Percentiles rank a stretch among this genome's conserved stretches.
phyloP scores from a whole-genome alignment of 2,329 filamentous ascomycete species.

The Cyphellophora attinorum region DNA sequence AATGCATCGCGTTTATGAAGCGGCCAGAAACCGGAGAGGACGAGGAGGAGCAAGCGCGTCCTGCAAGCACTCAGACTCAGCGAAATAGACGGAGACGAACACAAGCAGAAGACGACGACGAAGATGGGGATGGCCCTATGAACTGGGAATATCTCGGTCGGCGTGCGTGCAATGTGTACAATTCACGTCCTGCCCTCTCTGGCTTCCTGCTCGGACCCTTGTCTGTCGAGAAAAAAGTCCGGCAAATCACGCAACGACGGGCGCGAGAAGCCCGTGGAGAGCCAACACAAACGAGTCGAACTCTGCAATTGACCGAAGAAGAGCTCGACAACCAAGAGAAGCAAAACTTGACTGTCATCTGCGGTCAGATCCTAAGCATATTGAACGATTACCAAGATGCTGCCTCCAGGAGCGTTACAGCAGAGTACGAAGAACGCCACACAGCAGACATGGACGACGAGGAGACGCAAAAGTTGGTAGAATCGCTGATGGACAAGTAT shows the following conservation, averaged over 20 bases:
- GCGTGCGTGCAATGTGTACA: slow-evolving; percentile 63
- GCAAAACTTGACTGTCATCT: slow-evolving; percentile 69
- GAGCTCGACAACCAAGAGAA: slow-evolving; percentile 70
- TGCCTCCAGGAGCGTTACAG: slow-evolving; percentile 18
- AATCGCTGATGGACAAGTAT: slow-evolving; percentile 52
- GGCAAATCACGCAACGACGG: slow-evolving; percentile 60
- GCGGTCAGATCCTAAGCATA: slow-evolving; percentile 60
- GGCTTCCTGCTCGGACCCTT: slow-evolving; percentile 83
- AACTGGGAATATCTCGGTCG: slow-evolving; percentile 81
- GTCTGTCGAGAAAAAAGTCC: slow-evolving; percentile 74
- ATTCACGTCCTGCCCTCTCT: slow-evolving; percentile 64
- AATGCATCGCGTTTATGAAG: slow-evolving; percentile 81
- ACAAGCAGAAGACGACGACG: slow-evolving; percentile 52
- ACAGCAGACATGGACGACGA: slow-evolving; percentile 14
- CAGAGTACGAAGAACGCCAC: slow-evolving; percentile 14
- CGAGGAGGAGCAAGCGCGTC: slow-evolving; percentile 24
- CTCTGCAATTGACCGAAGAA: slow-evolving; percentile 64
- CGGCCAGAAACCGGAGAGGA: slow-evolving; percentile 38
- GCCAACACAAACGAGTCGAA: slow-evolving; percentile 58
- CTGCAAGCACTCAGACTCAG: slow-evolving; percentile 22
- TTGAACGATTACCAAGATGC: slow-evolving; percentile 44
- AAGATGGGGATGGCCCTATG: slow-evolving; percentile 63
- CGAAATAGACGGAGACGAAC: slow-evolving; percentile 34
- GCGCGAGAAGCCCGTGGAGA: slow-evolving; percentile 61
- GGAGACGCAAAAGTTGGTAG: slow-evolving; percentile 27